Evolutionary conservation across 768 basidiomycete genomes (phyloP), one percentile per base, ranked within the genome.

Genomic region (Boletus patriciae): DNA sequence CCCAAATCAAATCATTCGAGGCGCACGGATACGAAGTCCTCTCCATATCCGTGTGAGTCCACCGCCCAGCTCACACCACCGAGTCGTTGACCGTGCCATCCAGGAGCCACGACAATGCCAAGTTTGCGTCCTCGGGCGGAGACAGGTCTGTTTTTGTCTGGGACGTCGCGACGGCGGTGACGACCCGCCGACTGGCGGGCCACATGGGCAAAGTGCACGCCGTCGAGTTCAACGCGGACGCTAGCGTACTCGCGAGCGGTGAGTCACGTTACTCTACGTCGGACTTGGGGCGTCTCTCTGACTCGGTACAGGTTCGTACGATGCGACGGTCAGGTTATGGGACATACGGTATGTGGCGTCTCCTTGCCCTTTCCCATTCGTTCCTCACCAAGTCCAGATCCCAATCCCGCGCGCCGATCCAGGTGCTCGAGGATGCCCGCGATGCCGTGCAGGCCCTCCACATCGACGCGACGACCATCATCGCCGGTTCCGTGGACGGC

Each of bases 11-110:
- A 74, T 71, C 78, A 0, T 99, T 97, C 70, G 76, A 85, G 54
- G 92, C 92, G 10, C 96, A 98, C 71, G 96, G 94, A 29, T 96
- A 98, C 70, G 97, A 98, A 70, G 91, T 99, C 4, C 81, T 98
- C 41, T 91, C 92, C 3, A 77, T 99, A 47, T 81, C 90, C 46
- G 88, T 97, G 94, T 95, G 66, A 66, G 91, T 77, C 36, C 16
- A 19, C 36, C 13, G 29, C 7, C 6, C 16, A 19, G 9, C 2
- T 29, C 38, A 8, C 15, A 11, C 27, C 16, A 16, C 13, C n/a
- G 6, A 27, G 13, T 1, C 3, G 10, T 29, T 37, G 27, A 50
- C 53, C 10, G 29, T 19, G 16, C 25, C 29, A 13, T 34, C 18
- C 21, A 96, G 92, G 40, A 83, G 93, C 42, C 87, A 93, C 62